Conservation (phyloP, 192 early-diverging fungal species). For the Coemansia sp. region DNA sequence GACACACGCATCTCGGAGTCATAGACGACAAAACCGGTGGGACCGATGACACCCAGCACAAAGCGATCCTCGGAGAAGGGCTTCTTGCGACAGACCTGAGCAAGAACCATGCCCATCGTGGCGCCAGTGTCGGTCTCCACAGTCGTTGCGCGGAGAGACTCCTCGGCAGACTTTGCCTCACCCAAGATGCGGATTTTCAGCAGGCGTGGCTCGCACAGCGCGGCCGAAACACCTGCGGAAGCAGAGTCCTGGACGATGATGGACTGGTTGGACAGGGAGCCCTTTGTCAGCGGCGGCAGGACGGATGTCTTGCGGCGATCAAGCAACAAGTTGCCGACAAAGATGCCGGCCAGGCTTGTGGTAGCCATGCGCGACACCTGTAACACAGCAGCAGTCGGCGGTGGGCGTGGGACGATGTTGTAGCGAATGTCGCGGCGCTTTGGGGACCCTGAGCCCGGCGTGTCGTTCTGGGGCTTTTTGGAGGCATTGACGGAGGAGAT, state of each 20-base stretch:
- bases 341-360: conserved; percentile 36
- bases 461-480: background rate
- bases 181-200: conserved; percentile 31
- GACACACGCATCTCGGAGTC: conserved; percentile 80
- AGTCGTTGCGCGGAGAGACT: conserved; percentile 87
- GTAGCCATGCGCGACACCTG: conserved; percentile 40
- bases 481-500: background rate
- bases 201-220: conserved; percentile 22
- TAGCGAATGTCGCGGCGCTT: conserved; percentile 7
- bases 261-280: background rate
- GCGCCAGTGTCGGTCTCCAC: conserved; percentile 71
- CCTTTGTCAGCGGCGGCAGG: conserved; percentile 10
- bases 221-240: background rate
- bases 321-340: conserved; percentile 30
- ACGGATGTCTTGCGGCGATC: conserved; percentile 1
- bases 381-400: conserved; percentile 27
- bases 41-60: conserved; percentile 78
- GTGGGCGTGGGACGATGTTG: conserved; percentile 14
- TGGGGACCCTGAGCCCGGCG: background rate
- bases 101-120: conserved; percentile 77
- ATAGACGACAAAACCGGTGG: conserved; percentile 66
- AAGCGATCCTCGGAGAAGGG: conserved; percentile 85
- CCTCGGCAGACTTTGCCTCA: conserved; percentile 42
- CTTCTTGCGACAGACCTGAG: conserved; percentile 83
- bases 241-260: background rate